Evolutionary conservation across 768 basidiomycete species (phyloP).

Genomic region (Melanogaster broomeanus): DNA sequence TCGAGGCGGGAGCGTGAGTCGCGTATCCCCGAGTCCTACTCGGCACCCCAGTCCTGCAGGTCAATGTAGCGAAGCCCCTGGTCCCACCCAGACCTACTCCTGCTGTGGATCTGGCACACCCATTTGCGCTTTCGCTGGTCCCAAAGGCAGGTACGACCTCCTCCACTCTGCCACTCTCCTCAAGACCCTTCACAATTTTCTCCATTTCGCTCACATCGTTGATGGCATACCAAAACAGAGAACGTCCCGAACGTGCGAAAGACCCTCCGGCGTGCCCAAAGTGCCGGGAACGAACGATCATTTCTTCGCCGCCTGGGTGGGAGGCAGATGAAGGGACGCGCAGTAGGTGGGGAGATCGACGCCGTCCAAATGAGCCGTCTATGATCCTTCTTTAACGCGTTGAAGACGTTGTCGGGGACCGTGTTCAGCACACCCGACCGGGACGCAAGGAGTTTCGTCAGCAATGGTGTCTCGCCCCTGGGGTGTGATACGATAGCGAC

Average conservation of each 20-base stretch:
- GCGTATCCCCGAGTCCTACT: conserved; percentile 76
- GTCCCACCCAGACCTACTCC: background rate
- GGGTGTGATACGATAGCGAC: conserved; percentile 94
- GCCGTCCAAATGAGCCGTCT: conserved; percentile 97
- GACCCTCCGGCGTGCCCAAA: conserved; percentile 98
- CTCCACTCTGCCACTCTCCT: conserved; percentile 80
- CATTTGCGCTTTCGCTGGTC: conserved; percentile 16
- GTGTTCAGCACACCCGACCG: conserved; percentile 89
- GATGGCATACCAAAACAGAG: conserved; percentile 97
- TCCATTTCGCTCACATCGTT: conserved; percentile 92
- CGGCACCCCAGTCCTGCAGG: conserved; percentile 36
- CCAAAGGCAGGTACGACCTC: conserved; percentile 79
- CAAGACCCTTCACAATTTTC: conserved; percentile 75
- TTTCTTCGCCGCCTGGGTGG: conserved; percentile 69
- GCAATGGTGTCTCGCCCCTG: conserved; percentile 81
- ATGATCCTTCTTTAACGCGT: conserved; percentile 94
- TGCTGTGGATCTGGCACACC: conserved; percentile 8
- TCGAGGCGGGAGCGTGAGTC: conserved; percentile 48
- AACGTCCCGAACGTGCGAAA: conserved; percentile 92
- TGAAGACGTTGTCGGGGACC: conserved; percentile 97
- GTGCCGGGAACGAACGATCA: conserved; percentile 89
- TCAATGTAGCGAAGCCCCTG: conserved; percentile 20
- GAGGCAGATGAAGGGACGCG: conserved; percentile 3
- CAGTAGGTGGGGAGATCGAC: conserved; percentile 46
- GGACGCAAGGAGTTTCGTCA: conserved; percentile 92